Conservation (phyloP, 331 rosid genomes). For the Quercus tomentella region DNA sequence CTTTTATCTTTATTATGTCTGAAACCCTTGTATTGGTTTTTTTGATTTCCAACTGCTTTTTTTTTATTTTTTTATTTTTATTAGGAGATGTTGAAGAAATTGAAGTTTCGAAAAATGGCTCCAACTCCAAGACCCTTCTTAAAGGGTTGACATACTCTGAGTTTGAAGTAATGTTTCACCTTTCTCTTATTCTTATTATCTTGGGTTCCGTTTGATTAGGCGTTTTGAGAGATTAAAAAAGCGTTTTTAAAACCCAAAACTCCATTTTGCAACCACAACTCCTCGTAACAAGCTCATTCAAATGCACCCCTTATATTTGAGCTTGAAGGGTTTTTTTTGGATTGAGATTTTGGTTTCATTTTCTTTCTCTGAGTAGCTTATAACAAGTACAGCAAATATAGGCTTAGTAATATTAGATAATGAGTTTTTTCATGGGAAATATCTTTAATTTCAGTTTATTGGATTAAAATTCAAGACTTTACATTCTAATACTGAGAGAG, state of each 20-base stretch:
- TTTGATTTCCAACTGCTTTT: neutral
- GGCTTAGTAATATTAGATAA: neutral
- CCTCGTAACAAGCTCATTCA: too few species aligned
- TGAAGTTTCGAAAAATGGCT: conserved; percentile 22
- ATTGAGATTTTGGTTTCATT: neutral
- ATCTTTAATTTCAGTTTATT: neutral
- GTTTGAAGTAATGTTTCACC: conserved; percentile 47
- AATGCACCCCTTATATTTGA: too few species aligned
- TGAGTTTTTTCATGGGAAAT: neutral
- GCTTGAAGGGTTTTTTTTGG: neutral
- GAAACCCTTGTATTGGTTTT: too few species aligned
- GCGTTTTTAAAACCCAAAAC: too few species aligned
- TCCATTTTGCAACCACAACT: too few species aligned
- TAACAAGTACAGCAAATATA: neutral
- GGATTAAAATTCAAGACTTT: neutral
- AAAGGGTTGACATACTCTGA: conserved; percentile 79
- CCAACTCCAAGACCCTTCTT: conserved; percentile 60
- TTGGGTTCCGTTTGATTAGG: too few species aligned
- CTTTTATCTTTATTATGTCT: too few species aligned
- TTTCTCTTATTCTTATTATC: neutral
- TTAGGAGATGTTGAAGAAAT: conserved; percentile 19
- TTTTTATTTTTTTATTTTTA: neutral
- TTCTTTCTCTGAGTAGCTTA: neutral
- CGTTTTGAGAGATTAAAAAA: too few species aligned
- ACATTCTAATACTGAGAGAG: conserved; percentile 1